Evolutionary conservation across 139 green algal genomes (phyloP).

Genomic region (Micractinium sp.): DNA sequence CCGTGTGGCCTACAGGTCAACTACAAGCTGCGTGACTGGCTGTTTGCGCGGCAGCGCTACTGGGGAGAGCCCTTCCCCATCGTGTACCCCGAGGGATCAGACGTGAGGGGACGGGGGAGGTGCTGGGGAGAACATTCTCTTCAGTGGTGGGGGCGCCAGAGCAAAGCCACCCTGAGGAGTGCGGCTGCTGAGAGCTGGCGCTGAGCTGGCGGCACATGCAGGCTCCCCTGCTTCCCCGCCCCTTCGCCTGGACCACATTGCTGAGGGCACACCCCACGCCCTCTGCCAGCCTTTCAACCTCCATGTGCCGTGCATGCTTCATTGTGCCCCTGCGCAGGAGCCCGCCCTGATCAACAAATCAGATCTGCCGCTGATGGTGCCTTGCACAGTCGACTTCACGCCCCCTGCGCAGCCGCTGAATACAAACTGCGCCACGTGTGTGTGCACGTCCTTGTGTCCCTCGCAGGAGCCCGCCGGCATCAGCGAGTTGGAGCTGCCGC

Average conservation of each 20-base stretch:
- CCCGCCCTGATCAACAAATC: constrained; percentile 75
- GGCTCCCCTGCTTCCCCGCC: no score
- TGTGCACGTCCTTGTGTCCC: background rate
- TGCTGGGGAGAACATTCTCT: background rate
- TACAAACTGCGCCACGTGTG: no score
- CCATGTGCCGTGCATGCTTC: no score
- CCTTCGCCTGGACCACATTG: background rate
- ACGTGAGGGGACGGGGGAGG: constrained; percentile 34
- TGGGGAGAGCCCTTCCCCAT: constrained; percentile 99
- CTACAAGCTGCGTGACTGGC: constrained; percentile 99
- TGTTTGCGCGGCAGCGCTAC: constrained; percentile 98
- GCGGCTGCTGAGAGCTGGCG: background rate
- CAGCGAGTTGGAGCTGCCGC: constrained; percentile 83
- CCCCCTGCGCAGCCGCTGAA: no score
- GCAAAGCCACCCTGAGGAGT: background rate
- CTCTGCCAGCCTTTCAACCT: background rate
- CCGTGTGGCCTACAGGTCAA: constrained; percentile 74
- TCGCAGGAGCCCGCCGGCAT: constrained; percentile 71
- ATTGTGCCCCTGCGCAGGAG: constrained; percentile 40
- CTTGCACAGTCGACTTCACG: constrained; percentile 89
- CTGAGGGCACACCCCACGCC: background rate
- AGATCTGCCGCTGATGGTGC: constrained; percentile 88
- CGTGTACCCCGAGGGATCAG: constrained; percentile 75
- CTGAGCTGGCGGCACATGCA: background rate
- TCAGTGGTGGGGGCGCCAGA: background rate